These are phyloP conservation scores for Myxozyma geophila DNA, from an alignment of 805 yeast species.

Conservation along the genomic window DNA sequence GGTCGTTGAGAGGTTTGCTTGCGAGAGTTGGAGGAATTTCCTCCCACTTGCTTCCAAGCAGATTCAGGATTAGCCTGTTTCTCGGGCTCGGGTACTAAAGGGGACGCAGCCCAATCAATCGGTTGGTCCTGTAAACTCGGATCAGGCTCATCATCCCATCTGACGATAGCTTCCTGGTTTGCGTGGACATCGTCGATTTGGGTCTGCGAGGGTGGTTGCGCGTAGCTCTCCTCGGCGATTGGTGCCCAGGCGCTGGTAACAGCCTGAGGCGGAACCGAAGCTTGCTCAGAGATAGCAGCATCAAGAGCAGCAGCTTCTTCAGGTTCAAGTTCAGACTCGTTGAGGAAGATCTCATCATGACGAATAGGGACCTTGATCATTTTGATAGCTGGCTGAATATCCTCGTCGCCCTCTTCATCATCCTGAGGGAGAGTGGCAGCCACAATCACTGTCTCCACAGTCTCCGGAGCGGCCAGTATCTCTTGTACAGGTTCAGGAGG, in stretches of 20 bases:
- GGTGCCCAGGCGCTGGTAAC: conserved; percentile 4
- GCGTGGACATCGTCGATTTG: conserved; percentile 22
- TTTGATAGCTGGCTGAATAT: conserved; percentile 9
- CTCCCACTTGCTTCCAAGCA: conserved; percentile 19
- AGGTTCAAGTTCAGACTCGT: conserved; percentile 34
- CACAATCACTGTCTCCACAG: conserved; percentile 1
- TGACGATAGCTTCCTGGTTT: conserved; percentile 13
- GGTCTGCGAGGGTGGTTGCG: conserved; percentile 13
- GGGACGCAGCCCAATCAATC: background rate
- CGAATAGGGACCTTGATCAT: conserved; percentile 27
- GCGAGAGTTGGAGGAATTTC: background rate
- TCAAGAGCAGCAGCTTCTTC: conserved; percentile 6
- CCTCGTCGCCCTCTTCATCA: conserved; percentile 24
- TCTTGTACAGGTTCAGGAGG: background rate
- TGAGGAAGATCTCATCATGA: conserved; percentile 28
- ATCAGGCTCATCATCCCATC: conserved; percentile 12
- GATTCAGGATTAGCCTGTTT: background rate
- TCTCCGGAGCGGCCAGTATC: background rate
- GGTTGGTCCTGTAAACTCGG: background rate
- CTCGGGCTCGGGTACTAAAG: background rate
- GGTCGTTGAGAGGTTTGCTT: background rate
- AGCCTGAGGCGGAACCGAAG: conserved; percentile 11
- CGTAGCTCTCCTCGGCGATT: background rate
- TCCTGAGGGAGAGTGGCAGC: conserved; percentile 2
- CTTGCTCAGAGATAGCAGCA: background rate